phyloP scores from a whole-genome alignment of 345 rosid genomes.

The Ceriops tagal region DNA sequence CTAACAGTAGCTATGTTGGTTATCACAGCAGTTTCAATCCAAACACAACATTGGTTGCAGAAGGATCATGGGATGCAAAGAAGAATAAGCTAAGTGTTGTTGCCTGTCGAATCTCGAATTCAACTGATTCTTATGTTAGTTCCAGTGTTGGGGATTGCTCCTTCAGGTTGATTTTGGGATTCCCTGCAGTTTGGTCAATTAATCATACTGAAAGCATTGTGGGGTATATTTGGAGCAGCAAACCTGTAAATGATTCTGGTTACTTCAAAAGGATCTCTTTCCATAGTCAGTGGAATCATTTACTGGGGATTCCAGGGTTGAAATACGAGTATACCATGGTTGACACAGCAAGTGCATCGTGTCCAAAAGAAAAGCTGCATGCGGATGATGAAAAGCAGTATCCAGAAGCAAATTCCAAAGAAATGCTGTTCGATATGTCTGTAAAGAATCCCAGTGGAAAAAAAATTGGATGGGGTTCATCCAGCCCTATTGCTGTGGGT shows the following conservation, averaged over 20 bases:
- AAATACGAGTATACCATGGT: slow-evolving; percentile 26
- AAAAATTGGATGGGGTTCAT: slow-evolving; percentile 18
- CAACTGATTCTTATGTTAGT: neutral
- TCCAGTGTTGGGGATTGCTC: slow-evolving; percentile 32
- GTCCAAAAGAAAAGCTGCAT: slow-evolving; percentile 7
- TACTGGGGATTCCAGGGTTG: slow-evolving; percentile 17
- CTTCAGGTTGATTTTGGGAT: slow-evolving; percentile 28
- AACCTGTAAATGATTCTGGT: slow-evolving; percentile 2
- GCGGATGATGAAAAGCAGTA: slow-evolving; percentile 2
- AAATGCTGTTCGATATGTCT: slow-evolving; percentile 22
- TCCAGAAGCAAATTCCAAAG: slow-evolving; percentile 26
- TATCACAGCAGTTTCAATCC: slow-evolving; percentile 17
- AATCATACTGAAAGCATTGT: slow-evolving; percentile 7
- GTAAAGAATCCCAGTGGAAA: slow-evolving; percentile 7
- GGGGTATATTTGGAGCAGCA: slow-evolving; percentile 31
- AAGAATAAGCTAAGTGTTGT: slow-evolving; percentile 21
- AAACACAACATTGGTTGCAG: slow-evolving; percentile 25
- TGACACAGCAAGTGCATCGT: slow-evolving; percentile 14
- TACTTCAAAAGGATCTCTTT: slow-evolving; percentile 22
- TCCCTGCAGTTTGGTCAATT: slow-evolving; percentile 37
- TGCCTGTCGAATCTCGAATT: slow-evolving; percentile 28
- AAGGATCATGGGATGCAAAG: slow-evolving; percentile 34
- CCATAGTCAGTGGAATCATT: neutral
- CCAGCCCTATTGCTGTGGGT: slow-evolving; percentile 22
- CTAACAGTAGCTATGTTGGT: neutral